These are phyloP conservation scores for Echinosophora koreensis DNA, from an alignment of 306 rosid species.

Conservation along the genomic window DNA sequence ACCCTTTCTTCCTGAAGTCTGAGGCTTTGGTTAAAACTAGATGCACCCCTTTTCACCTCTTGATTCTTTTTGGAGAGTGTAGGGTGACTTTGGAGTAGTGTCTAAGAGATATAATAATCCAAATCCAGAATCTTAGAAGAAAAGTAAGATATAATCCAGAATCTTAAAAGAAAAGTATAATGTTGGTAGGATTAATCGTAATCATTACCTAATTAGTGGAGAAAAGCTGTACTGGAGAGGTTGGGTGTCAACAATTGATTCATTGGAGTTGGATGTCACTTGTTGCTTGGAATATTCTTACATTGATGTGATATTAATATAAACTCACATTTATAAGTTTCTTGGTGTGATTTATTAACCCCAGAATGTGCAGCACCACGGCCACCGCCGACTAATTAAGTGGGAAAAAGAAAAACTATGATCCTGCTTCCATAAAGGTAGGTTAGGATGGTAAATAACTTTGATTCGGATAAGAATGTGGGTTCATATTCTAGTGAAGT, in stretches of 20 bases:
- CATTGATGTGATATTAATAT: slow-evolving; percentile 46
- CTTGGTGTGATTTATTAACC: slow-evolving; percentile 32
- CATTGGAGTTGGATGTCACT: slow-evolving; percentile 49
- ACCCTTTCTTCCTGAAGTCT: not conserved
- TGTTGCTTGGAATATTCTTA: slow-evolving; percentile 49
- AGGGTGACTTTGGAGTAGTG: slow-evolving; percentile 37
- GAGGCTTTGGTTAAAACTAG: slow-evolving; percentile 7
- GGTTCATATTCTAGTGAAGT: too few species aligned
- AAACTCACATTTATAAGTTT: slow-evolving; percentile 12
- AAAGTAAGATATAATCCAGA: slow-evolving; percentile 40
- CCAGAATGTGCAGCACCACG: slow-evolving; percentile 18
- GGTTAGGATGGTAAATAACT: too few species aligned
- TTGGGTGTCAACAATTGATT: slow-evolving; percentile 44
- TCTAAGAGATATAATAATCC: slow-evolving; percentile 44
- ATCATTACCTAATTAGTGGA: slow-evolving; percentile 61
- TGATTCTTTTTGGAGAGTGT: slow-evolving; percentile 4
- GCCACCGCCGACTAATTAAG: slow-evolving; percentile 1
- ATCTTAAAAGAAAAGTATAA: slow-evolving; percentile 37
- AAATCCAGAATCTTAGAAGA: slow-evolving; percentile 32
- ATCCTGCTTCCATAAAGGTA: too few species aligned
- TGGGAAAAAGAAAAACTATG: not conserved
- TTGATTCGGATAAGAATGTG: too few species aligned
- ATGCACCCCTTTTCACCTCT: slow-evolving; percentile 1
- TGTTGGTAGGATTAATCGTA: slow-evolving; percentile 51
- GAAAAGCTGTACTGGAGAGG: slow-evolving; percentile 52